Percentiles rank a stretch among this genome's conserved stretches.
phyloP scores from a whole-genome alignment of 179 eudicot genomes.

The Vitellaria paradoxa region DNA sequence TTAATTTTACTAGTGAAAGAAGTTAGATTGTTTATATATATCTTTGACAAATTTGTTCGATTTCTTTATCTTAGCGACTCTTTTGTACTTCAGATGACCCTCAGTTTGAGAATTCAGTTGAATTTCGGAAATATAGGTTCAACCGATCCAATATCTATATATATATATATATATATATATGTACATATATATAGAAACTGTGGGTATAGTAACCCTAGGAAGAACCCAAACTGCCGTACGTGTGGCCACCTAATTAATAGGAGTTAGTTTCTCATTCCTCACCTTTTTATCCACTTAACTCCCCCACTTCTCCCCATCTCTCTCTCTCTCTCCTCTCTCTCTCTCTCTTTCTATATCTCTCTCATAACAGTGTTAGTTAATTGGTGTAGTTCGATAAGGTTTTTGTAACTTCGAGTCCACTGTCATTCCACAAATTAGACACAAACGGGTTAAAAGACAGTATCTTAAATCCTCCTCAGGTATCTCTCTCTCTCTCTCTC shows the following conservation, averaged over 20 bases:
- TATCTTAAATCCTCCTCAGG: constrained; percentile 14
- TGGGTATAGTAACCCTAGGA: no score
- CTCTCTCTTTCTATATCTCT: background rate
- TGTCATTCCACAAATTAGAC: background rate
- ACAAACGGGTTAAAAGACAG: background rate
- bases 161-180: no score
- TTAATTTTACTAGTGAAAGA: no score
- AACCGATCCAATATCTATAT: no score
- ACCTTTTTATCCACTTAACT: background rate
- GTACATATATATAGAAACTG: no score
- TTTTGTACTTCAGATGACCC: no score
- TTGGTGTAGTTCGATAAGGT: background rate
- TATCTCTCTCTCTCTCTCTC: constrained; percentile 12
- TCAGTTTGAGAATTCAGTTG: no score
- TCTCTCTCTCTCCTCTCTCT: background rate
- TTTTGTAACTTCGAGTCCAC: background rate
- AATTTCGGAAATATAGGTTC: no score
- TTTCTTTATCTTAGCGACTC: no score
- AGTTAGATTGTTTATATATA: no score
- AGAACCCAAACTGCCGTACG: no score
- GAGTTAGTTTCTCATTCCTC: background rate
- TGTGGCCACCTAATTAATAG: background rate
- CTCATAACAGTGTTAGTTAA: background rate
- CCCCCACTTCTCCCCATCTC: background rate
- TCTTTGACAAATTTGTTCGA: no score